Evolutionary conservation across 768 basidiomycete species (phyloP).

Genomic region (Lactarius deliciosus): DNA sequence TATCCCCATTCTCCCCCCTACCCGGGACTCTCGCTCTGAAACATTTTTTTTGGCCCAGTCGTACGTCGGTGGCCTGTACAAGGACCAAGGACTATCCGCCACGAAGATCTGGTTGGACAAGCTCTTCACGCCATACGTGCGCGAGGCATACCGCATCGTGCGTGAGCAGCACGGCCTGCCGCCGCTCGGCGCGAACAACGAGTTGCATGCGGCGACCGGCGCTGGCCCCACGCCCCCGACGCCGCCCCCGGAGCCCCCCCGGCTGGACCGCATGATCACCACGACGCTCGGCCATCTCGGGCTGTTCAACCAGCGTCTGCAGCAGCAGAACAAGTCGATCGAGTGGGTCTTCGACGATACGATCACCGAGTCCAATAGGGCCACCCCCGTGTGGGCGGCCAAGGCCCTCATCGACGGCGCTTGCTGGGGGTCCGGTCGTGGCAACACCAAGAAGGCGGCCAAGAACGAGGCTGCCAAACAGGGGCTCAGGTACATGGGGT

Average conservation of each 20-base stretch:
- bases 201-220: conserved; percentile 31
- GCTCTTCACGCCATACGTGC: conserved; percentile 64
- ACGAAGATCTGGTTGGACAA: conserved; percentile 59
- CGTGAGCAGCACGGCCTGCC: conserved; percentile 68
- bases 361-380: conserved; percentile 47
- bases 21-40: conserved; percentile 9
- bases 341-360: conserved; percentile 70
- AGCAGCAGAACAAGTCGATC: conserved; percentile 53
- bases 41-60: conserved; percentile 45
- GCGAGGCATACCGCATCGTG: conserved; percentile 60
- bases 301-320: conserved; percentile 76
- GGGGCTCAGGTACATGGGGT: conserved; percentile 59
- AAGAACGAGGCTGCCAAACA: conserved; percentile 80
- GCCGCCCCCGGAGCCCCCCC: conserved; percentile 20
- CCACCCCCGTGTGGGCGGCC: conserved; percentile 78
- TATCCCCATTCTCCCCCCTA: background rate
- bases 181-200: conserved; percentile 38
- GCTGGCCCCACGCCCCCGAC: conserved; percentile 27
- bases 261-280: conserved; percentile 19
- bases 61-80: conserved; percentile 75
- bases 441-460: conserved; percentile 76
- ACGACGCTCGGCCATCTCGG: conserved; percentile 63
- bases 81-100: conserved; percentile 61
- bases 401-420: conserved; percentile 61
- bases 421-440: conserved; percentile 59